Percentiles rank a stretch among this genome's conserved stretches.
These are phyloP conservation scores for Aegilops umbellulata DNA, from an alignment of 176 grass and related monocot species.

Conservation along the genomic window DNA sequence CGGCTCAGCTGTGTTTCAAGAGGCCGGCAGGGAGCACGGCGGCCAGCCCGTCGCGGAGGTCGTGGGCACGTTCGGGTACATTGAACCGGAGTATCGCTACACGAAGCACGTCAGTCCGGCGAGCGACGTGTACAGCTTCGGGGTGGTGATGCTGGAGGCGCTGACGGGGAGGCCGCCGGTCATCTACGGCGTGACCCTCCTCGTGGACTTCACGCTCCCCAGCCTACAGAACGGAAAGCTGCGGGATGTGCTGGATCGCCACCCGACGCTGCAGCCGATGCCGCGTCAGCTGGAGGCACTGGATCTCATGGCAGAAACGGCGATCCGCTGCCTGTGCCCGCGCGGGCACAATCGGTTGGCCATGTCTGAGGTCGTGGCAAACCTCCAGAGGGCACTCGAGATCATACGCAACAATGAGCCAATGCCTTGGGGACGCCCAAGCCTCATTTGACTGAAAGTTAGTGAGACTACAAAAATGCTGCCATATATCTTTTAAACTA, in stretches of 20 bases:
- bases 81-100: not conserved
- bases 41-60: not conserved
- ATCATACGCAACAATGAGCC: too few species aligned
- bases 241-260: not conserved
- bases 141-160: conserved; percentile 50
- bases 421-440: too few species aligned
- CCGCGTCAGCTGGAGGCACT: not conserved
- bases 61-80: not conserved
- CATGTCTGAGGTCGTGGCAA: not conserved
- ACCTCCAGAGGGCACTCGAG: not conserved
- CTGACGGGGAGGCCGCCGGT: conserved; percentile 13
- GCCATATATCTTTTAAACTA: too few species aligned
- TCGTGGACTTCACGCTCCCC: not conserved
- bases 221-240: not conserved
- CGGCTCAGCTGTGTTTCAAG: not conserved
- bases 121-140: conserved; percentile 71
- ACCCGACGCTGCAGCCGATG: not conserved
- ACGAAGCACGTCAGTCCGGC: too few species aligned
- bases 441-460: too few species aligned
- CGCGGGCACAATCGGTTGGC: not conserved
- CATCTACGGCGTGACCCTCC: not conserved
- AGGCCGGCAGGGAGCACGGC: not conserved
- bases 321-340: not conserved
- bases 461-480: too few species aligned
- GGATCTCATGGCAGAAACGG: not conserved